Evolutionary conservation across 2,329 filamentous ascomycete species (phyloP), one percentile per base, ranked within the genome.

Genomic region (Neofusicoccum laricinum): DNA sequence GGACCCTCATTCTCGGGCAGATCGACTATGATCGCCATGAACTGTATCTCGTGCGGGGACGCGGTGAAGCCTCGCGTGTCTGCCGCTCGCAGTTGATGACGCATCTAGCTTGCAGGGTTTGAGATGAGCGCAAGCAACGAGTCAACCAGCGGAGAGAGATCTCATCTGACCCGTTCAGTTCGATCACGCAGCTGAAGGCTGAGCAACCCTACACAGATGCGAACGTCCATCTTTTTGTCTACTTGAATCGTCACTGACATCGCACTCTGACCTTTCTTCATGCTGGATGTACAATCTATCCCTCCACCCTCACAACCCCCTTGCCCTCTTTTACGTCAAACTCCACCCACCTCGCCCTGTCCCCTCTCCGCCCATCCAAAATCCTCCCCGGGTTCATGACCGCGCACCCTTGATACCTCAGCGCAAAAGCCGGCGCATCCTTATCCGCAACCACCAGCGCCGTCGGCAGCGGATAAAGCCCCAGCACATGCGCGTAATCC

Each of bases 371-470:
- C 58, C 72, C 74, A 64, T 75, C 77, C 38, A 96, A 83, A 57
- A 99, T 77, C 55, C 85, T 84, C 5, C 93, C 92, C 0, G 95
- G 93, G 75, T 99, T 99, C 85, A 99, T 89, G 38, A 97, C 93
- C 79, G 95, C 91, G 73, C 95, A 98, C 0, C 93, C 94, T 77
- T 97, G 94, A 73, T 98, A 98, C 14, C 91, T 96, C 68, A 97
- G 82, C 62, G 90, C 90, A 72, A 97, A 99, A 0, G 92, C 85
- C 14, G 91, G 88, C 10, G 90, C 88, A 46, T 93, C 91, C 0
- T 90, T 82, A 77, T 99, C 95, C 1, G 92, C 89, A 3, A 99
- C 79, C 15, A 96, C 86, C 72, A 98, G 81, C 0, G 91, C 88
- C 19, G 91, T 94, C 1, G 95, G 95, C 32, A 98, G 78, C 8